Evolutionary conservation across 192 early-diverging fungal genomes (phyloP), one percentile per base, ranked within the genome.

Genomic region (Phycomyces nitens): DNA sequence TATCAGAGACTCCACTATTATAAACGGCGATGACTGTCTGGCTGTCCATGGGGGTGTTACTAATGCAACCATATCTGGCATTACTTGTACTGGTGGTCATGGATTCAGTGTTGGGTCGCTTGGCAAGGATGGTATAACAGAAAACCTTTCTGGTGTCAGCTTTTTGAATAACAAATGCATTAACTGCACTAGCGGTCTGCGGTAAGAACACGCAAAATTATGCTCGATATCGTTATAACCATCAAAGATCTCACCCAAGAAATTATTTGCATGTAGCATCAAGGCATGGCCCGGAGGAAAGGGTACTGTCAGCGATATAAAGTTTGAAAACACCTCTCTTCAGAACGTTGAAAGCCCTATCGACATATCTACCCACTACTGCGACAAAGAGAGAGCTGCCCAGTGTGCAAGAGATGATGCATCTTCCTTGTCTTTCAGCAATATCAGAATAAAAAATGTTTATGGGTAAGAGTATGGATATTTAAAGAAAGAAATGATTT

Each of bases 21-120:
- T 67, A 44, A 74, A 83, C 53, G 75, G 74, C 47, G 81, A 82
- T 60, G 81, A 82, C 26, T 82, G 81, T 51, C 53, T 77, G 51
- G 81, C 81, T 27, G 47, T 82, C 3, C 83, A 82, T 66, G 66
- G 62, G 11, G 80, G 80, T 39, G 64, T 65, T 9, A 69, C 76
- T 22, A 75, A 78, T 51, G 78, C 82, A 18, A 65, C 44, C 11
- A 70, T 82, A 14, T 58, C 55, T 8, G 72, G 69, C 42, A 71
- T 66, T 65, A 51, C 58, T 16, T 82, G 81, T 51, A 29, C 22
- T 38, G 75, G 71, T 21, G 56, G 57, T 40, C 65, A 66, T 22
- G 65, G 65, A 29, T 66, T 66, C 56, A 53, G 56, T 18, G 51
- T 66, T 42, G 65, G 65, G 3, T 53, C 47, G 18, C 56, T 66